Conservation (phyloP, 768 basidiomycete genomes). For the Lactarius evosmus region DNA sequence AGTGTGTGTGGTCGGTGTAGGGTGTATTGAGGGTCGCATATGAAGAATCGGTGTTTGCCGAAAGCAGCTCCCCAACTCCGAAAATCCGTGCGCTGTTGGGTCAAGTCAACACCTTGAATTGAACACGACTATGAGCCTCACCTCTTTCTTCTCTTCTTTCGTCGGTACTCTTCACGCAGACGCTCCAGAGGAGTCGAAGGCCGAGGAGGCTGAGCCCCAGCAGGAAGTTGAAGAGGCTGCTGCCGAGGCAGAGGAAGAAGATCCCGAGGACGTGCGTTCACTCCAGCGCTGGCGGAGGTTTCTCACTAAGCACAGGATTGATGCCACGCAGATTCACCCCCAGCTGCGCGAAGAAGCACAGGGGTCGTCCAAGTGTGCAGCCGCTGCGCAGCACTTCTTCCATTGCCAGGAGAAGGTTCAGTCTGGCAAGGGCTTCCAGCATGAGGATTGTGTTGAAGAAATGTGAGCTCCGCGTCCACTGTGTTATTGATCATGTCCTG, state of each 20-base stretch:
- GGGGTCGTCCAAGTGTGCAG: conserved; percentile 58
- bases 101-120: neutral
- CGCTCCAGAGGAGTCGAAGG: conserved; percentile 36
- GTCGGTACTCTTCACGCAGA: conserved; percentile 42
- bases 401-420: conserved; percentile 89
- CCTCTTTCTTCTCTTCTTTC: conserved; percentile 46
- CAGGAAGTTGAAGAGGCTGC: conserved; percentile 43
- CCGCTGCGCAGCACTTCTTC: conserved; percentile 76
- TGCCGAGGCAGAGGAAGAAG: conserved; percentile 43
- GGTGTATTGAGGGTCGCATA: neutral
- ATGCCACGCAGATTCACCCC: conserved; percentile 55
- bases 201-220: conserved; percentile 38
- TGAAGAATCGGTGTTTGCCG: neutral
- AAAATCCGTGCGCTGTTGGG: neutral
- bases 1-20: neutral
- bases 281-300: neutral
- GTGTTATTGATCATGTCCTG: neutral
- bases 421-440: conserved; percentile 78
- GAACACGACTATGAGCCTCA: conserved; percentile 38
- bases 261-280: conserved; percentile 78
- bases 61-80: neutral
- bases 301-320: neutral
- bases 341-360: conserved; percentile 74
- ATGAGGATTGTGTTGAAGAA: conserved; percentile 92
- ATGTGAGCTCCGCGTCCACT: conserved; percentile 50